These are phyloP conservation scores for Nemania bipapillata DNA, from an alignment of 2,329 filamentous ascomycete species.

Conservation along the genomic window DNA sequence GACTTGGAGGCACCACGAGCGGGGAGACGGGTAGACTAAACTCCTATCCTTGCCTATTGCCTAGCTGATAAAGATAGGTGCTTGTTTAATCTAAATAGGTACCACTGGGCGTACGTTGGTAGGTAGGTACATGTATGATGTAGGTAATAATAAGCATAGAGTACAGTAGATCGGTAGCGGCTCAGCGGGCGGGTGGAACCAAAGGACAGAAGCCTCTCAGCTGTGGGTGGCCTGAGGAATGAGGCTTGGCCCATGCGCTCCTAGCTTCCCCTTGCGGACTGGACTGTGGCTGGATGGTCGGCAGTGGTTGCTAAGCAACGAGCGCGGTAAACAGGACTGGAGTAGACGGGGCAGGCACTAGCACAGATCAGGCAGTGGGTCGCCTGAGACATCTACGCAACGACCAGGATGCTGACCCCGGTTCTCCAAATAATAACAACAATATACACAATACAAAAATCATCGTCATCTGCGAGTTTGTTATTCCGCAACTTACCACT, in stretches of 20 bases:
- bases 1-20: neutral
- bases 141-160: too few relatives aligned
- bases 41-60: too few relatives aligned
- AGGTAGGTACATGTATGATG: too few relatives aligned
- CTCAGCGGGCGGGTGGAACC: neutral
- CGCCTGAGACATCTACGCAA: slow-evolving; percentile 45
- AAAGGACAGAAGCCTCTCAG: neutral
- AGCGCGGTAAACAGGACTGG: slow-evolving; percentile 39
- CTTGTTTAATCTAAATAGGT: too few relatives aligned
- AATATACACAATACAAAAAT: slow-evolving; percentile 49
- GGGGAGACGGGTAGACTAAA: too few relatives aligned
- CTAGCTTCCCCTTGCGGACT: too few relatives aligned
- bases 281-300: too few relatives aligned
- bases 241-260: neutral
- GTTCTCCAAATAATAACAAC: slow-evolving; percentile 49
- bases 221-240: neutral
- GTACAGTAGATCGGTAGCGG: too few relatives aligned
- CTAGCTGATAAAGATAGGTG: too few relatives aligned
- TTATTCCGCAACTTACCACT: slow-evolving; percentile 26
- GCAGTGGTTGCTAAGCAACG: slow-evolving; percentile 47
- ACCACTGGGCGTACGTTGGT: too few relatives aligned
- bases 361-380: slow-evolving; percentile 40
- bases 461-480: slow-evolving; percentile 43
- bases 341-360: slow-evolving; percentile 26
- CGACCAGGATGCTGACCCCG: slow-evolving; percentile 36